These are phyloP conservation scores for Alloteropsis semialata DNA, from an alignment of 176 grass and related monocot genomes.

Conservation along the genomic window DNA sequence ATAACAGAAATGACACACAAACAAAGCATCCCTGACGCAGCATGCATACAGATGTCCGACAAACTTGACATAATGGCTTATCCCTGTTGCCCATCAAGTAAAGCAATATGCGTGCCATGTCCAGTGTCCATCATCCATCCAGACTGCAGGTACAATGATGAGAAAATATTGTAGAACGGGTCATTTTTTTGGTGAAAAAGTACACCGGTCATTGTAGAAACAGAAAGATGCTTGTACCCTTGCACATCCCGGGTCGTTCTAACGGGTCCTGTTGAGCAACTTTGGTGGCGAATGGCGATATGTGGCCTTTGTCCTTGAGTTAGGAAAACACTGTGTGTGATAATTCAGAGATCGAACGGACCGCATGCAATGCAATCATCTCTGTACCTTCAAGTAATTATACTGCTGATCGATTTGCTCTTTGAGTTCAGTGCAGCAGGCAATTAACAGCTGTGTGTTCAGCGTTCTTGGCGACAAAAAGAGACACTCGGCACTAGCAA, in stretches of 20 bases:
- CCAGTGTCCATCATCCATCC: background rate
- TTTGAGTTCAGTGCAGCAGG: background rate
- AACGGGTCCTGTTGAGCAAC: background rate
- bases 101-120: background rate
- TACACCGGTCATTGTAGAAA: background rate
- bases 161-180: too few relatives aligned
- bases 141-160: conserved; percentile 13
- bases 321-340: background rate
- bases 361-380: background rate
- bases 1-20: background rate
- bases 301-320: background rate
- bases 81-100: background rate
- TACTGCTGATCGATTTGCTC: background rate
- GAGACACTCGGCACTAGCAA: background rate
- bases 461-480: background rate
- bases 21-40: background rate
- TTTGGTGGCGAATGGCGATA: background rate
- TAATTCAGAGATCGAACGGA: background rate
- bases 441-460: background rate
- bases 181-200: too few relatives aligned
- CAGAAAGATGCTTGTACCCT: background rate
- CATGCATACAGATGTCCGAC: background rate
- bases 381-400: background rate
- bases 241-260: background rate
- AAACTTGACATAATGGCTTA: background rate